Evolutionary conservation across 2,329 filamentous ascomycete species (phyloP), one percentile per base, ranked within the genome.

Genomic region (Beauveria brongniartii): DNA sequence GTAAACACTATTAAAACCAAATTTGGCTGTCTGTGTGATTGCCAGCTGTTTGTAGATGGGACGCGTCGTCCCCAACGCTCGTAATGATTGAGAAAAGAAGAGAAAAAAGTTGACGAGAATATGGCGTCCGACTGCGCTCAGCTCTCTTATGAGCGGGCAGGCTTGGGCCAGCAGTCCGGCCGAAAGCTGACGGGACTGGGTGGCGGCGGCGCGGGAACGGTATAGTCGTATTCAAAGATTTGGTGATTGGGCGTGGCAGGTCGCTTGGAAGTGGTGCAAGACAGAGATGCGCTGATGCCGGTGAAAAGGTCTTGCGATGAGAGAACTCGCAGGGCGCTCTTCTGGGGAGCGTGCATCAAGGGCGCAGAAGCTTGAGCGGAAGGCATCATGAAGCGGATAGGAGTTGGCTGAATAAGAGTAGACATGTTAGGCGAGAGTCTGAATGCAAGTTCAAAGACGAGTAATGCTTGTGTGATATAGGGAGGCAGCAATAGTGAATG

Each of bases 161-260:
- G 69, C 41, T 72, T 70, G 58, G 79, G 75, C 82, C 83, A 85
- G 69, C 81, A 77, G 61, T 86, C 82, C 26, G 74, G 71, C 34
- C 81, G 78, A 68, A 85, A 86, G 73, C 81, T 82, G 69, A 87
- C 82, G 8, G 85, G 85, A 66, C 82, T 85, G 14, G 85, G 83
- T 22, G 85, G 85, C 14, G 85, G 85, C 46, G 85, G 82, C 16
- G 84, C 83, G n/a, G 85, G 85, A 22, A 86, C 83, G 37, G 79
- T 77, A 74, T 86, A 87, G 71, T 87, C 84, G 62, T 82, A 75
- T 67, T 84, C 80, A 64, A 76, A 77, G 66, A 83, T 82, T 65
- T 75, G 74, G 65, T 78, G 80, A 63, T 78, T 74, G 0, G 81
- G 80, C 3, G 78, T 77, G 63, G 74, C 69, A 20, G 76, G 73